Evolutionary conservation across 768 basidiomycete genomes (phyloP).

Genomic region (Panaeolus cyanescens): DNA sequence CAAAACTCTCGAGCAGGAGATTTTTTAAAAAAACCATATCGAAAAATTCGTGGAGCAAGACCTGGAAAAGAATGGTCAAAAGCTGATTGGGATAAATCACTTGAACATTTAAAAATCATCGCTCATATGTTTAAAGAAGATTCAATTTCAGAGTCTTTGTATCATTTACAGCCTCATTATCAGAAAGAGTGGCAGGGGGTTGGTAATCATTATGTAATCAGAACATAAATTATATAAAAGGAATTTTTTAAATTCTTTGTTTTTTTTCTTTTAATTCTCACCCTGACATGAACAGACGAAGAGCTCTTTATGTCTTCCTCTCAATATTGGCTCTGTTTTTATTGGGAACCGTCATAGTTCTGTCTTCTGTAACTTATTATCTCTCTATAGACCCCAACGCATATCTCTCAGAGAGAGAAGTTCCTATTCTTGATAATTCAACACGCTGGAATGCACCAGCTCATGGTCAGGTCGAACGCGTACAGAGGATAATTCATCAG

Average conservation of each 20-base stretch:
- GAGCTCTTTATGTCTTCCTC: constrained; percentile 45
- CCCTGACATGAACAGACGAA: constrained; percentile 44
- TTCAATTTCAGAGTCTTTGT: constrained; percentile 51
- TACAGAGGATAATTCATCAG: constrained; percentile 95
- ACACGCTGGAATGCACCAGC: constrained; percentile 67
- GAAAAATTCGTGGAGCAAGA: constrained; percentile 43
- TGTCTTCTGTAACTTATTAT: constrained; percentile 90
- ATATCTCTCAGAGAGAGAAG: constrained; percentile 79
- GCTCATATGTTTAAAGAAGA: constrained; percentile 55
- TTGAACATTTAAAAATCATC: constrained; percentile 47
- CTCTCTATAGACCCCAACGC: constrained; percentile 78
- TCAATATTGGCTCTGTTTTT: constrained; percentile 73
- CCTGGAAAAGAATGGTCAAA: constrained; percentile 77
- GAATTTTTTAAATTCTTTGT: background rate
- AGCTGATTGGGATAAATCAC: constrained; percentile 62
- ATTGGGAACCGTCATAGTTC: constrained; percentile 85
- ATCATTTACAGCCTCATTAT: constrained; percentile 49
- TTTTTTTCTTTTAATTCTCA: constrained; percentile 2
- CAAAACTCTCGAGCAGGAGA: constrained; percentile 47
- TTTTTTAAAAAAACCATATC: constrained; percentile 46
- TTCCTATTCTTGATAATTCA: constrained; percentile 55
- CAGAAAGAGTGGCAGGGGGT: background rate
- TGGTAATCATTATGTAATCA: background rate
- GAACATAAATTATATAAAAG: background rate
- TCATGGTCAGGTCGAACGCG: constrained; percentile 65